Evolutionary conservation across 176 grass and related monocot genomes (phyloP), one percentile per base, ranked within the genome.

Genomic region (Hyparrhenia diplandra): DNA sequence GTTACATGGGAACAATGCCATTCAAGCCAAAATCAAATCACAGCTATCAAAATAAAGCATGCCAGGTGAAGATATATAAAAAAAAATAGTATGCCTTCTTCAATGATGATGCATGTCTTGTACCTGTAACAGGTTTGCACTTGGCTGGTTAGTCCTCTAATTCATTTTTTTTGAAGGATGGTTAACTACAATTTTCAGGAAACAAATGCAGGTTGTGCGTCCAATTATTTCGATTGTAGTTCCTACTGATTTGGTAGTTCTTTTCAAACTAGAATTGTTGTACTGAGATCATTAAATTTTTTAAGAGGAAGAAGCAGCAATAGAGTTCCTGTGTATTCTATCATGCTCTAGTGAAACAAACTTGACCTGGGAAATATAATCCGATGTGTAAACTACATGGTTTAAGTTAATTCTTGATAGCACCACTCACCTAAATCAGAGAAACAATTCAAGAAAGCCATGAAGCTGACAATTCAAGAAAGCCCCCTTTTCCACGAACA

Each of bases 401-500:
- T 51, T 52, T 23, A n/a, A n/a, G n/a, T n/a, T n/a, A 35, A 41
- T 63, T 47, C 25, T 70, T 67, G 75, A 51, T 0, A 40, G 35
- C 27, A 6, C 52, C 30, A 62, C 29, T 13, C 83, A 95, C 96
- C 96, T 42, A 77, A 21, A 81, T 32, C 73, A 82, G 17, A 43
- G 42, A 32, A 34, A 80, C 95, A 92, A 91, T 91, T 93, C 93
- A 37, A 99, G 90, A 86, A 82, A 86, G 77, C 85, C 92, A 86
- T 99, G n/a, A n/a, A n/a, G n/a, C n/a, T n/a, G n/a, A n/a, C n/a
- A n/a, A n/a, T n/a, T 99, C 25, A 99, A 80, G 49, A 99, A 91
- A 41, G 96, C 90, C 73, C 92, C 92, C 93, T 93, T 87, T n/a
- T n/a, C n/a, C n/a, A n/a, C n/a, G n/a, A n/a, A n/a, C 51, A 21